Evolutionary conservation across 1,284 basidiomycete genomes (phyloP).

Genomic region (Malassezia cuniculi): DNA sequence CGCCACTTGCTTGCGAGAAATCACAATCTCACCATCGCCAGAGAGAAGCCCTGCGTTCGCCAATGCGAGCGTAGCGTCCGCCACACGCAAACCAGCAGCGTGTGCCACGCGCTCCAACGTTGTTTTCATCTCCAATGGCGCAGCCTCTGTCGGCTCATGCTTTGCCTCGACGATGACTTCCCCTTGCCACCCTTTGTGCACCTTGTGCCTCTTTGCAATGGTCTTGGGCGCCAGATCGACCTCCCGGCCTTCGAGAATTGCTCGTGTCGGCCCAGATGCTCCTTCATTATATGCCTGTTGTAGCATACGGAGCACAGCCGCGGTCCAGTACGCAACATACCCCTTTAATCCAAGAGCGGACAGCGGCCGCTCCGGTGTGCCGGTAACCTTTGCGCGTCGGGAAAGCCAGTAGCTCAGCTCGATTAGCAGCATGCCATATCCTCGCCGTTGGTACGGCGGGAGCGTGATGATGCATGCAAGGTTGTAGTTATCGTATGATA

Average conservation of each 20-base stretch:
- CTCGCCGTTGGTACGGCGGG: slow-evolving; percentile 77
- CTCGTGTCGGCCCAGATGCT: slow-evolving; percentile 6
- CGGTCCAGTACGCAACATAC: slow-evolving; percentile 83
- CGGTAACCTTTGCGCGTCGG: slow-evolving; percentile 59
- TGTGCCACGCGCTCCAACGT: slow-evolving; percentile 53
- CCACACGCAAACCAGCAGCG: slow-evolving; percentile 66
- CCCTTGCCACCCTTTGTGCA: neutral
- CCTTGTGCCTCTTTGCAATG: neutral
- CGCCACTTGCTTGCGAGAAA: slow-evolving; percentile 1
- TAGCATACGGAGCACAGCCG: slow-evolving; percentile 69
- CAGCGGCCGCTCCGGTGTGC: slow-evolving; percentile 86
- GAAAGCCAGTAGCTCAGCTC: slow-evolving; percentile 97
- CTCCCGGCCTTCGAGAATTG: neutral
- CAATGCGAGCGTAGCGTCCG: slow-evolving; percentile 76
- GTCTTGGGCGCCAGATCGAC: neutral
- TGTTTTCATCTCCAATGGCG: slow-evolving; percentile 17
- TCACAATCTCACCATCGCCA: slow-evolving; percentile 30
- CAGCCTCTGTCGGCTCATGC: slow-evolving; percentile 1
- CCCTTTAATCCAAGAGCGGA: slow-evolving; percentile 82
- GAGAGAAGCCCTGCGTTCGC: slow-evolving; percentile 69
- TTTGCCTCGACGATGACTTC: neutral
- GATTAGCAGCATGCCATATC: slow-evolving; percentile 89
- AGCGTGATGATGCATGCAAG: slow-evolving; percentile 91
- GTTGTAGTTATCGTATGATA: slow-evolving; percentile 92
- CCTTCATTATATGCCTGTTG: slow-evolving; percentile 47